phyloP scores from a whole-genome alignment of 78 protist species.

The Pigoraptor vietnamica region DNA sequence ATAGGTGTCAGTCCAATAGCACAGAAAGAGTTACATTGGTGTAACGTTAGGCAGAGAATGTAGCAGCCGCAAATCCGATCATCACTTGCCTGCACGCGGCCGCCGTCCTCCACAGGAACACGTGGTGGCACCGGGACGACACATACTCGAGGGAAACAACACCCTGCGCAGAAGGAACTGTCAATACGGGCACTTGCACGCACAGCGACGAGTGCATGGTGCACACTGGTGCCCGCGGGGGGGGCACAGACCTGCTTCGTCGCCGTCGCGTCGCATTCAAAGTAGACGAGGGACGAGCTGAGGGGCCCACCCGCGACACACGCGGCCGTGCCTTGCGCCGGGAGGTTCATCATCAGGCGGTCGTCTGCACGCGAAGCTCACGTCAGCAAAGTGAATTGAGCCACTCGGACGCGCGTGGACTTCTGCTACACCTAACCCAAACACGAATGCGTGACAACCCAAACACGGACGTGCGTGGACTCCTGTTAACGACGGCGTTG shows the following conservation, averaged over 20 bases:
- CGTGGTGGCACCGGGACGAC: not conserved
- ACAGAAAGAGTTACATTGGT: no score
- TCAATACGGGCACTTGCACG: not conserved
- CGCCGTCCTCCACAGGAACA: not conserved
- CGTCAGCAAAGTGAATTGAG: no score
- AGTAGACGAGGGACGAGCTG: not conserved
- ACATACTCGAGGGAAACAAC: not conserved
- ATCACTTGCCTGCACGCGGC: not conserved
- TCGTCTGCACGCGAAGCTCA: no score
- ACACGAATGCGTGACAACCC: not conserved
- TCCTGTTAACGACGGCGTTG: no score
- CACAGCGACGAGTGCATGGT: no score
- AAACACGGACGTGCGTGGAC: not conserved
- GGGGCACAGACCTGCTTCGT: not conserved
- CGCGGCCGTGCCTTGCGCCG: not conserved
- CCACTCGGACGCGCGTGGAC: not conserved
- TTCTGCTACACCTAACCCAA: no score
- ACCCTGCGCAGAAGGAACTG: no score
- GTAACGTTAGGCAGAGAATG: no score
- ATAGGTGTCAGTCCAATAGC: no score
- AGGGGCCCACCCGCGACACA: not conserved
- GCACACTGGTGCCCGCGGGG: no score
- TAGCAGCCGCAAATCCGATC: no score
- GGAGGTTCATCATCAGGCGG: not conserved
- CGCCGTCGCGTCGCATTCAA: not conserved